Evolutionary conservation across 2,329 filamentous ascomycete species (phyloP), one percentile per base, ranked within the genome.

Genomic region (Penicillium italicum): DNA sequence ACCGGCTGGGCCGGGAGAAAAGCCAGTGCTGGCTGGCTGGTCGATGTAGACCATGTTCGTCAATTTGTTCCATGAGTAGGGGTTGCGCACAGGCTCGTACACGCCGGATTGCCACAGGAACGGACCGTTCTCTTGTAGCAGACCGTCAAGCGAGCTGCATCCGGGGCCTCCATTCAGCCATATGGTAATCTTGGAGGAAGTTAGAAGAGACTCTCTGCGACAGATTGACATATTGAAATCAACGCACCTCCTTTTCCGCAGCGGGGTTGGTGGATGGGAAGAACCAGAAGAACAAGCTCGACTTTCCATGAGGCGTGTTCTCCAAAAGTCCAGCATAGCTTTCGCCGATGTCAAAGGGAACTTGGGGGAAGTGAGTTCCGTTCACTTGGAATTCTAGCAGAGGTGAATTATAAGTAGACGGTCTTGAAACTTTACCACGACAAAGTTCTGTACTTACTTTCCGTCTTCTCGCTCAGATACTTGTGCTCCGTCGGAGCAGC

Each of bases 41-140:
- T 67, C 62, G 22, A 69, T 55, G 80, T 85, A 93, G 47, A 93
- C 78, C 60, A 91, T 81, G 69, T 91, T 90, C 51, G 88, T 88
- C 28, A 92, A 74, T 41, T 87, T 86, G 58, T 81, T 82, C 87
- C 87, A 91, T 16, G 82, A 82, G 74, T 85, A 91, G 0, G 82
- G 79, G 66, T 91, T 91, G n/a, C 74, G 72, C 0, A 84, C 76
- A 0, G 88, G 87, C 43, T 79, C 78, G 38, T 80, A 80, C 0
- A 86, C 91, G 20, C 89, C 89, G 5, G 83, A 78, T 67, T 88
- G 82, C 86, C 86, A 89, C 2, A 81, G 57, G 64, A 90, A 87
- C 0, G 88, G 88, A 0, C 89, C 88, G 61, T 91, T 91, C 62
- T 91, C 89, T 40, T 89, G 87, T 1, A 92, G 68, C 0, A 91